phyloP scores from a whole-genome alignment of 169 alveolate genomes.

The Perkinsus olseni region DNA sequence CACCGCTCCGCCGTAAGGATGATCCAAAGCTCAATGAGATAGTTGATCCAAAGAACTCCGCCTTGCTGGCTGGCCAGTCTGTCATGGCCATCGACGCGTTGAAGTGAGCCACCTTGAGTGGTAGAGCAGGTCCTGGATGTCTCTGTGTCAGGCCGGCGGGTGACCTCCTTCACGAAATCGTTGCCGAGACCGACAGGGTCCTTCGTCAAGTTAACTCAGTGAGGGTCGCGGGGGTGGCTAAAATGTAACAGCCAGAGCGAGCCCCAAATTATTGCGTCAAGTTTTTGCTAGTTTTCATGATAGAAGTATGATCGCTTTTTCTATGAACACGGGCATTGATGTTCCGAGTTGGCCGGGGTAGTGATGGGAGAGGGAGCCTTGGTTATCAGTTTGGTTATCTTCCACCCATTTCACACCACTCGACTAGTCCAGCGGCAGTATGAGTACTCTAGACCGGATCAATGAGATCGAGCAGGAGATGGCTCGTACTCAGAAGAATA shows the following conservation, averaged over 20 bases:
- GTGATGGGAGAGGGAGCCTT: background rate
- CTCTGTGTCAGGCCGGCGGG: background rate
- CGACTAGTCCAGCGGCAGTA: background rate
- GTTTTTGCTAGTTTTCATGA: too few relatives aligned
- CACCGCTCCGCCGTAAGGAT: background rate
- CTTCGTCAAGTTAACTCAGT: background rate
- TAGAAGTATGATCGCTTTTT: too few relatives aligned
- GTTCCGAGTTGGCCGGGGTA: too few relatives aligned
- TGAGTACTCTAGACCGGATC: background rate
- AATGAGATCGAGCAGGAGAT: slow-evolving; percentile 93
- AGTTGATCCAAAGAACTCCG: background rate
- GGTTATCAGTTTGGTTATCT: background rate
- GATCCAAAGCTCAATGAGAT: background rate
- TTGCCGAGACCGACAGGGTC: background rate
- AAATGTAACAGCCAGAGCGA: background rate
- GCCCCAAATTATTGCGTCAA: too few relatives aligned
- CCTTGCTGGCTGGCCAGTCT: background rate
- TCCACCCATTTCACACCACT: background rate
- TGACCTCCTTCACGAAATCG: background rate
- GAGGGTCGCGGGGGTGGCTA: background rate
- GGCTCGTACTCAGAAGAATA: slow-evolving; percentile 97
- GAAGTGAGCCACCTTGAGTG: background rate
- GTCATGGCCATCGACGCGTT: background rate
- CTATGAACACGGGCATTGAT: too few relatives aligned
- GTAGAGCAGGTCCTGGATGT: background rate